phyloP scores from a whole-genome alignment of 2,329 filamentous ascomycete genomes.

The Chaetomium sp. region DNA sequence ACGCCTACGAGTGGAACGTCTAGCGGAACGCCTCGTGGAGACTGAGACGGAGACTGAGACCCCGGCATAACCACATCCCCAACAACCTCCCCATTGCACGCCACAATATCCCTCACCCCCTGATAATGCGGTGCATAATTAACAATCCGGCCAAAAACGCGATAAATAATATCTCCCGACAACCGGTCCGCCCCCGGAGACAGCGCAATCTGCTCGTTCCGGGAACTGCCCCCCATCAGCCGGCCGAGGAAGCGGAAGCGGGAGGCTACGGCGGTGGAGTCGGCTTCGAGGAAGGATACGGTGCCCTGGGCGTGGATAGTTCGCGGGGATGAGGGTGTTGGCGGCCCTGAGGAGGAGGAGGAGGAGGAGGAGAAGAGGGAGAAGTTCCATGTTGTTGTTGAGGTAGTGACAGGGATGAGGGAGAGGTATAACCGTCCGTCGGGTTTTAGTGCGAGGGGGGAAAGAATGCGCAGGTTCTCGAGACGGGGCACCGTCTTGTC shows the following conservation, averaged over 20 bases:
- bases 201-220: not conserved
- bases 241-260: not conserved
- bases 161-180: not conserved
- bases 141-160: not conserved
- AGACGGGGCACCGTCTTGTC: not conserved
- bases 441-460: not conserved
- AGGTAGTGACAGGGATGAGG: not conserved
- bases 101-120: not conserved
- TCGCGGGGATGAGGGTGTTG: not conserved
- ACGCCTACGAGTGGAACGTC: too few relatives aligned
- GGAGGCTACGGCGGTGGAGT: not conserved
- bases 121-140: not conserved
- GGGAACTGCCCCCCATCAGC: not conserved
- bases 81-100: not conserved
- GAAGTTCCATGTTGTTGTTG: not conserved
- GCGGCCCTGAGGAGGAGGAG: not conserved
- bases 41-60: not conserved
- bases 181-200: not conserved
- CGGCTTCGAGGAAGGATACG: not conserved
- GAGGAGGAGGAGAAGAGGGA: not conserved
- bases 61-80: not conserved
- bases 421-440: not conserved
- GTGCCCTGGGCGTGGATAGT: not conserved
- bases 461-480: not conserved
- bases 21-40: too few relatives aligned